Evolutionary conservation across 108 stramenopile species (phyloP), one percentile per base, ranked within the genome.

Genomic region (Pseudonitzschia multiseries): DNA sequence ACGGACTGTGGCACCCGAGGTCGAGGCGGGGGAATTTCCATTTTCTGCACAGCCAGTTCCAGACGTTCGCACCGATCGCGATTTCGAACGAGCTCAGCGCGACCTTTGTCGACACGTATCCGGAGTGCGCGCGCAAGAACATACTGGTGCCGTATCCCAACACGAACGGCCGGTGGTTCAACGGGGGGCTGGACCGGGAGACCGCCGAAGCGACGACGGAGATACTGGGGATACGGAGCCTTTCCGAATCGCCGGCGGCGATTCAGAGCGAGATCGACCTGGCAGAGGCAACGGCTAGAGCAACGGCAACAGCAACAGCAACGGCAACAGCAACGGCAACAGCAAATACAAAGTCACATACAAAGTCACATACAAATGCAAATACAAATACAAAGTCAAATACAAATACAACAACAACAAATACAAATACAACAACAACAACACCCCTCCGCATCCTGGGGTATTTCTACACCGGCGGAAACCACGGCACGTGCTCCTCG

Each of bases 151-250:
- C 82, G 12, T 75, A 73, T 40, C 82, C 82, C 54, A 83, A 76
- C 65, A 74, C 75, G 2, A 74, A 83, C 48, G 82, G 82, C 33
- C 56, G 75, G 20, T 79, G 75, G 74, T 83, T 79, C 71, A 83
- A 83, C 76, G 82, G 82, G 10, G 26, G 41, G 27, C 22, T 72
- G 26, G 75, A 83, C 54, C 15, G 20, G 24, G 69, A 67, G 27
- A 22, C 73, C 6, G 1, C 53, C 18, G 26, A 0, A 40, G 0
- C 44, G 27, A 65, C 27, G 28, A 18, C 31, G 8, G 50, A 41
- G 4, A 33, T 36, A 12, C 20, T 32, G 4, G 21, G 8, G 22
- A 43, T 65, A 12, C 44, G 12, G 13, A 65, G 65, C 1, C 22
- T 54, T 4, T 65, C 64, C 2, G 52, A 64, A 8, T 65, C 72